Conservation (phyloP, 2,329 filamentous ascomycete genomes). For the Plectosphaerella sp. region DNA sequence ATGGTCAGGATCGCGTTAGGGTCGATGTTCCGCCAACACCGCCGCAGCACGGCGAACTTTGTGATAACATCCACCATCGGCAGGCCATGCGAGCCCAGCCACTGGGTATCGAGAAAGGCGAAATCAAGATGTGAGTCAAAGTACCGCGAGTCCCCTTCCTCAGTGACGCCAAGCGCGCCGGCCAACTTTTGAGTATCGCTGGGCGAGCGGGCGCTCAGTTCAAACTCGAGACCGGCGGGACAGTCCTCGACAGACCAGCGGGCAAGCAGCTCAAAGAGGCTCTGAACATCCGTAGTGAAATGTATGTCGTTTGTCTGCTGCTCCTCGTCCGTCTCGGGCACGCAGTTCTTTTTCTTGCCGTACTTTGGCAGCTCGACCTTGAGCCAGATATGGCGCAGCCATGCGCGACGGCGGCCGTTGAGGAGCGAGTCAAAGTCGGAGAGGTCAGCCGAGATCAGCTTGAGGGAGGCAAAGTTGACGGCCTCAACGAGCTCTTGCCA, state of each 20-base stretch:
- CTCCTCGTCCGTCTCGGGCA: slow-evolving; percentile 17
- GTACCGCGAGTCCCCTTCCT: slow-evolving; percentile 17
- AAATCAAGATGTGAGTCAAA: slow-evolving; percentile 18
- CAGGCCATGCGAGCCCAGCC: slow-evolving; percentile 13
- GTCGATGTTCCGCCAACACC: slow-evolving; percentile 15
- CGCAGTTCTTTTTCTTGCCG: slow-evolving; percentile 7
- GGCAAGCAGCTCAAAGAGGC: slow-evolving; percentile 17
- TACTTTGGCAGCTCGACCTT: slow-evolving; percentile 17
- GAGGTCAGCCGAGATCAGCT: slow-evolving; percentile 13
- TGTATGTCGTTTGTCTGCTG: slow-evolving; percentile 18
- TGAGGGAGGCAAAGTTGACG: slow-evolving; percentile 16
- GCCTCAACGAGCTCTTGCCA: slow-evolving; percentile 20
- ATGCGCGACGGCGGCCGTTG: slow-evolving; percentile 12
- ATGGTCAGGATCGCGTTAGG: slow-evolving; percentile 13
- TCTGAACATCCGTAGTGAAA: slow-evolving; percentile 17
- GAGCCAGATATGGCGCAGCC: slow-evolving; percentile 15
- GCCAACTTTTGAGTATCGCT: slow-evolving; percentile 14
- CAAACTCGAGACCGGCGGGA: slow-evolving; percentile 14
- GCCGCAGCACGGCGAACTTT: slow-evolving; percentile 12
- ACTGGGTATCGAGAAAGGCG: slow-evolving; percentile 11
- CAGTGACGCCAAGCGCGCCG: slow-evolving; percentile 14
- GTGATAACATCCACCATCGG: slow-evolving; percentile 14
- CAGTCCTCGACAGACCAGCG: slow-evolving; percentile 11
- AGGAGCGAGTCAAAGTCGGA: slow-evolving; percentile 15
- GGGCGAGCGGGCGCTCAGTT: slow-evolving; percentile 17